Percentiles rank a stretch among this genome's conserved stretches.
Evolutionary conservation across 257 asterid species (phyloP).

Genomic region (Coffea eugenioides): DNA sequence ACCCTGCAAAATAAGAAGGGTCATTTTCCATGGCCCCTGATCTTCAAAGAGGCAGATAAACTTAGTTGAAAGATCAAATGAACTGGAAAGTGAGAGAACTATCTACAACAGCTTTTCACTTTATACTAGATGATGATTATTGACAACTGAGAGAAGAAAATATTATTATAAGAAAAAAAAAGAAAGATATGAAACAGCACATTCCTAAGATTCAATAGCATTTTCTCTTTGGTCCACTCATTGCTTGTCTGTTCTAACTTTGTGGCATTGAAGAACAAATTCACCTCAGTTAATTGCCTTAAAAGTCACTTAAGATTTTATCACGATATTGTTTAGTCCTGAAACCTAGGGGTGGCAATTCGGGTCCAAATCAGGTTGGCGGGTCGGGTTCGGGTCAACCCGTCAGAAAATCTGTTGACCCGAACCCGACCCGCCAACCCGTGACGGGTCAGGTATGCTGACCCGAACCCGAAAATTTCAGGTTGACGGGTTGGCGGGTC

Average conservation of each 20-base stretch:
- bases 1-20: not conserved
- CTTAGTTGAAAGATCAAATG: not conserved
- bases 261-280: not conserved
- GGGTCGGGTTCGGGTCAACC: no score
- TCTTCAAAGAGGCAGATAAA: not conserved
- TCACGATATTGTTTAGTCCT: not conserved
- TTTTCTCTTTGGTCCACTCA: not conserved
- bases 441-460: no score
- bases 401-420: no score
- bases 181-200: not conserved
- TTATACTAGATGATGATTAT: not conserved
- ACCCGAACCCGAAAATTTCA: no score
- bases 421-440: no score
- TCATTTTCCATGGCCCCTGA: not conserved
- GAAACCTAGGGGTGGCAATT: no score
- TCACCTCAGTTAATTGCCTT: not conserved
- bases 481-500: no score
- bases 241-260: not conserved
- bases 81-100: not conserved
- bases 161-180: not conserved
- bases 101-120: not conserved
- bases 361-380: no score
- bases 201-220: not conserved
- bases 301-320: not conserved
- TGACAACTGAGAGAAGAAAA: not conserved